Evolutionary conservation across 75 land plant species (phyloP).

Genomic region (Cryptomeria japonica): DNA sequence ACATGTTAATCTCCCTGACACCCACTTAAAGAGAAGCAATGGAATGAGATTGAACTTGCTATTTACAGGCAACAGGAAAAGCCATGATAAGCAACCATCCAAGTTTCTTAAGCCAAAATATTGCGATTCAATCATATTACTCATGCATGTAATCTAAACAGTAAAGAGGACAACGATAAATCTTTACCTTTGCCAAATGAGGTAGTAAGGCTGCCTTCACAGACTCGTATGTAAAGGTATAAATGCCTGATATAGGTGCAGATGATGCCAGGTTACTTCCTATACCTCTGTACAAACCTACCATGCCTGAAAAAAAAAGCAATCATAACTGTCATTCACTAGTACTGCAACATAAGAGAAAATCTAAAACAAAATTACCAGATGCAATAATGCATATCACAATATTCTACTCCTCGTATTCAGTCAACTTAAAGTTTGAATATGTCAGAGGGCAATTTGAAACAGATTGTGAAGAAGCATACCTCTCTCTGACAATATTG

Average conservation of each 20-base stretch:
- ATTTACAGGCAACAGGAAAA: neutral
- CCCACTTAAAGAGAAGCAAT: neutral
- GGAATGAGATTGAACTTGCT: neutral
- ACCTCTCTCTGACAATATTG: constrained; percentile 84
- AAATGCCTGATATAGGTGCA: constrained; percentile 95
- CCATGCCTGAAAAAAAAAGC: constrained; percentile 51
- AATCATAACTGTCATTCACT: neutral
- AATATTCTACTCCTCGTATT: neutral
- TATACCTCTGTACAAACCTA: constrained; percentile 91
- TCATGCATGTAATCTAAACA: neutral
- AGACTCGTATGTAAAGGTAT: constrained; percentile 94
- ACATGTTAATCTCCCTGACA: neutral
- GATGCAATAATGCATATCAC: neutral
- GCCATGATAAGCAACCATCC: neutral
- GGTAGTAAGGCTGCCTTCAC: constrained; percentile 87
- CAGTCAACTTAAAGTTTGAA: constrained; percentile 4
- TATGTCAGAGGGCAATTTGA: neutral
- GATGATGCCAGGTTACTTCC: constrained; percentile 88
- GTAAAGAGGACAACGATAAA: neutral
- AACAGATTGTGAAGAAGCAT: neutral
- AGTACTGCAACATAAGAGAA: neutral
- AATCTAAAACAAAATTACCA: neutral
- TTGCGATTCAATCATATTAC: neutral
- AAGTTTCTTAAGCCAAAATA: neutral
- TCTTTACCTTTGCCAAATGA: constrained; percentile 67